phyloP scores from a whole-genome alignment of 1,284 basidiomycete genomes.

The Rhodotorula sp. region DNA sequence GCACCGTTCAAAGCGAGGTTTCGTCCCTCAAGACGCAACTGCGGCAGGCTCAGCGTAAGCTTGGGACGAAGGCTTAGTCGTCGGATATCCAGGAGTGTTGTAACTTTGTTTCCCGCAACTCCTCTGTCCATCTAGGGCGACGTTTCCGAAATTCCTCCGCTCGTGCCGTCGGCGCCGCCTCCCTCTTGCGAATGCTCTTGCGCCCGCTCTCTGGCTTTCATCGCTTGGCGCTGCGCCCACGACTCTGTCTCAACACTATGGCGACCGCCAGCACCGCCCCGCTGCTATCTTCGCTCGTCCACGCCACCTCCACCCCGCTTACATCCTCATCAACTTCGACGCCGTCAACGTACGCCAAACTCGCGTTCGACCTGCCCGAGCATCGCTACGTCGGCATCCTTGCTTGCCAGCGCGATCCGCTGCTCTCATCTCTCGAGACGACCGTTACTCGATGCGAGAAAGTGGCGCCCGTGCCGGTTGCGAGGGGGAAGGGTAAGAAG shows the following conservation, averaged over 20 bases:
- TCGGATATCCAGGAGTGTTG: no score
- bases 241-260: not conserved
- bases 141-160: no score
- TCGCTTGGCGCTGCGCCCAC: no score
- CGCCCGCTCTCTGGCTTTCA: no score
- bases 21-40: slow-evolving; percentile 25
- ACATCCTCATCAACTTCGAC: not conserved
- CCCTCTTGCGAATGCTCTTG: no score
- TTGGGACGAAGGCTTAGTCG: not conserved
- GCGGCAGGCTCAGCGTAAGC: slow-evolving; percentile 30
- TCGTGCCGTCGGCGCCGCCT: no score
- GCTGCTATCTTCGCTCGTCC: no score
- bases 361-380: slow-evolving; percentile 36
- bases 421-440: slow-evolving; percentile 32
- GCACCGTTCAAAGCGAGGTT: slow-evolving; percentile 27
- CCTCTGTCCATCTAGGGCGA: no score
- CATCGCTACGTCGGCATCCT: slow-evolving; percentile 42
- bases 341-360: slow-evolving; percentile 26
- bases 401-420: slow-evolving; percentile 42
- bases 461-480: slow-evolving; percentile 11
- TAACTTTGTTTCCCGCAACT: no score
- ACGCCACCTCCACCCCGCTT: not conserved
- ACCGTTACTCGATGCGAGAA: slow-evolving; percentile 37
- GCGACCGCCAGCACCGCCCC: not conserved
- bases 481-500: slow-evolving; percentile 27